Base-by-base conservation (phyloP, 2,329 filamentous ascomycete genomes). In the Blastomyces silverae region DNA sequence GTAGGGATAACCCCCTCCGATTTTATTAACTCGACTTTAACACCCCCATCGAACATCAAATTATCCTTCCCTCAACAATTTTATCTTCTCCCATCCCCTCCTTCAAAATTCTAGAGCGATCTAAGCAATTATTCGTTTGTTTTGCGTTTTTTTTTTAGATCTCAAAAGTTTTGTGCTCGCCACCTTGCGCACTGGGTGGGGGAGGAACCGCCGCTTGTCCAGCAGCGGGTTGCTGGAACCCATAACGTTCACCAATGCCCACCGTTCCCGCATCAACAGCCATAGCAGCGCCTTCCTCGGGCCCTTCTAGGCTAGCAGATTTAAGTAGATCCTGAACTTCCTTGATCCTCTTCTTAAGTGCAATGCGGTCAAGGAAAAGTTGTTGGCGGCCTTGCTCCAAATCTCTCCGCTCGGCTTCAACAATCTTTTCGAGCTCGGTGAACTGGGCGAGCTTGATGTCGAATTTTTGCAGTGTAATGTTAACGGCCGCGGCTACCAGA, bases 401-500 rank as follows among this genome's bases (percentile, higher is more conserved):
- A 77, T 99, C 94, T 66, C 92, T 86, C 66, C 93, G 88, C 80
- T 99, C 94, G 6, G 92, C 91, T 71, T 95, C 90, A 61, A 99
- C 83, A 56, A 97, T 88, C 22, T 90, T 85, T 78, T 99, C 94
- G 84, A 99, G 92, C 76, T 99, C 94, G 71, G 90, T 89, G 78
- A 99, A 99, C 76, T 97, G 96, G 73, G 91, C 88, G 66, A 99
- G 84, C 79, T 99, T 99, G 71, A 97, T 82, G 78, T 97, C 92
- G 67, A 97, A 87, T 79, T 99, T 99, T 74, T 96, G 89, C 44
- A 97, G 82, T n/a, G 91, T 93, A 15, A 96, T 84, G 74, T 99
- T 99, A 62, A 96, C 91, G 0, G 92, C 91, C 6, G 92, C 89
- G 2, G 92, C 93, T 11, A 99, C 91, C 58, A 97, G 86, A 20